These are phyloP conservation scores for Phytophthora uliginosa DNA, from an alignment of 352 stramenopile genomes.

Conservation along the genomic window DNA sequence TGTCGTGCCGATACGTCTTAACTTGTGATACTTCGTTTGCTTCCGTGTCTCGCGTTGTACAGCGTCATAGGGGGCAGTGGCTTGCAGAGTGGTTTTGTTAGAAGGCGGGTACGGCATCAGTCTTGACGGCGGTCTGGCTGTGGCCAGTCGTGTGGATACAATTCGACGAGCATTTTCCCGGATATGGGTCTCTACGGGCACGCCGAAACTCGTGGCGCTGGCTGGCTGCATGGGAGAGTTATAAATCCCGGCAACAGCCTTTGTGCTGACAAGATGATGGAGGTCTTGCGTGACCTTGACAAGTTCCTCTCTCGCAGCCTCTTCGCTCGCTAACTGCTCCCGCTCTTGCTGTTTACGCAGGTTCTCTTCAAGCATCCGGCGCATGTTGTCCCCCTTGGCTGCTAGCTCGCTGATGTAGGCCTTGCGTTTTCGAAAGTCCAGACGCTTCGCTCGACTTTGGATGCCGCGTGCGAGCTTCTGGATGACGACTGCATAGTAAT, in stretches of 20 bases:
- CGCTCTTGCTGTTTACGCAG: slow-evolving; percentile 56
- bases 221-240: slow-evolving; percentile 54
- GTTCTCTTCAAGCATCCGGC: slow-evolving; percentile 50
- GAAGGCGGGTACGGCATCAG: slow-evolving; percentile 64
- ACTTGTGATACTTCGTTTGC: slow-evolving; percentile 76
- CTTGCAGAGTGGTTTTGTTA: slow-evolving; percentile 65
- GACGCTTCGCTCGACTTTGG: slow-evolving; percentile 52
- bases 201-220: slow-evolving; percentile 58
- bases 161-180: slow-evolving; percentile 58
- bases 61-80: slow-evolving; percentile 48
- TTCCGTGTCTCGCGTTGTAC: slow-evolving; percentile 55
- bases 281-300: slow-evolving; percentile 66
- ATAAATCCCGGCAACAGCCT: slow-evolving; percentile 64
- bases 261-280: slow-evolving; percentile 74
- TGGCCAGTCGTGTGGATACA: slow-evolving; percentile 43
- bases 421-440: slow-evolving; percentile 74
- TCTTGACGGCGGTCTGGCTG: slow-evolving; percentile 42
- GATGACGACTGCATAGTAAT: slow-evolving; percentile 65
- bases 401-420: slow-evolving; percentile 63
- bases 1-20: slow-evolving; percentile 46
- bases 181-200: slow-evolving; percentile 74
- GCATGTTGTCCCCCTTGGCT: slow-evolving; percentile 61
- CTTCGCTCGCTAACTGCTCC: slow-evolving; percentile 43
- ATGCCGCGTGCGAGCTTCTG: slow-evolving; percentile 65
- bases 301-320: slow-evolving; percentile 54